Evolutionary conservation across 345 rosid species (phyloP).

Genomic region (Eucalyptus tenuipes): DNA sequence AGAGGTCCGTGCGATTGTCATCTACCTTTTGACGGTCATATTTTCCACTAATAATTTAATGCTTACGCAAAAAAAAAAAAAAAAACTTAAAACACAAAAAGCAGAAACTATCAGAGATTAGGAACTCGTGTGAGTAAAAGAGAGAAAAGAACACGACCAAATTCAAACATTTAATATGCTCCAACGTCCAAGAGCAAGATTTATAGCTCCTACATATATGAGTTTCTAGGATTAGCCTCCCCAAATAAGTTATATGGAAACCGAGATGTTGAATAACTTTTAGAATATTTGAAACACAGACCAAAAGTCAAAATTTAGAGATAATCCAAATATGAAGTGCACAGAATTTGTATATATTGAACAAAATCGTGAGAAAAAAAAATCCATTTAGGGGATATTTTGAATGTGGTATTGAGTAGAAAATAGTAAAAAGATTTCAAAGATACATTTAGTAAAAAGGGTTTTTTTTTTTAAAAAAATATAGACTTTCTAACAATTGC

Average conservation of each 20-base stretch:
- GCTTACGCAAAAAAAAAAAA: not conserved
- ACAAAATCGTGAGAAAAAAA: too few relatives aligned
- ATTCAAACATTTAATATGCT: not conserved
- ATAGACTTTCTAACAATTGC: not conserved
- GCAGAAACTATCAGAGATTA: not conserved
- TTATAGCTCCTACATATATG: too few relatives aligned
- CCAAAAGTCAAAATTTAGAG: not conserved
- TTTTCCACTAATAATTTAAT: not conserved
- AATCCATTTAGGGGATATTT: too few relatives aligned
- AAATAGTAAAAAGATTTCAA: not conserved
- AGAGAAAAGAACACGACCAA: not conserved
- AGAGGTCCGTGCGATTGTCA: rapidly evolving
- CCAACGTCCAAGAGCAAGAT: too few relatives aligned
- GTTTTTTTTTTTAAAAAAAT: too few relatives aligned
- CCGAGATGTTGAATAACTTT: too few relatives aligned
- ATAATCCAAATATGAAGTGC: not conserved
- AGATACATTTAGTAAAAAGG: not conserved
- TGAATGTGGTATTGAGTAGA: not conserved
- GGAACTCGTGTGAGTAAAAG: not conserved
- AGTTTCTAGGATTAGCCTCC: not conserved
- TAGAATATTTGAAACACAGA: too few relatives aligned
- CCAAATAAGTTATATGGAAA: too few relatives aligned
- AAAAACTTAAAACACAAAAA: not conserved
- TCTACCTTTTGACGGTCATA: not conserved
- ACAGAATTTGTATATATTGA: too few relatives aligned